Evolutionary conservation across 306 rosid genomes (phyloP), one percentile per base, ranked within the genome.

Genomic region (Canavalia gladiata): DNA sequence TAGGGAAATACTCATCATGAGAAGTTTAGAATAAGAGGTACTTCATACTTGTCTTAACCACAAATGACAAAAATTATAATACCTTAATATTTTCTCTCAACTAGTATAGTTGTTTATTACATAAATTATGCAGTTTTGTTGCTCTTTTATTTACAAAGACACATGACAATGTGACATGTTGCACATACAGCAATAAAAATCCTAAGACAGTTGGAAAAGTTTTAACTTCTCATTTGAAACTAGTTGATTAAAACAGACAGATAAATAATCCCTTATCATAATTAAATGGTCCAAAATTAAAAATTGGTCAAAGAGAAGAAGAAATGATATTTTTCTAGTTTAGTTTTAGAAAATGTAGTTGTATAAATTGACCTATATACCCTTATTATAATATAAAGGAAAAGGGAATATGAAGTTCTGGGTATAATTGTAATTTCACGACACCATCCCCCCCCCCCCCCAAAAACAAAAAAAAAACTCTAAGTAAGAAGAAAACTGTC

Each of bases 21-120:
- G 7, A 52, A 69, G 2, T 69, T 69, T 49, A 64, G 49, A 72
- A 52, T n/a, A n/a, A 8, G n/a, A n/a, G n/a, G 47, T 51, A 71
- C 41, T 70, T 13, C n/a, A 8, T 1, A 7, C 47, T 47, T 33
- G 65, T 13, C 62, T 8, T 34, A 33, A 31, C n/a, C 10, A 41
- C 11, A 68, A 10, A 30, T 10, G n/a, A 68, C 57, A 68, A 4
- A 68, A 47, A 49, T 46, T 7, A 30, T 30, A 45, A 29, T 68
- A 47, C 39, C 58, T 47, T 30, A 68, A 57, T 29, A 57, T 28
- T 29, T 57, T 28, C 37, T 57, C 63, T 57, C 34, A 29, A 12
- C 8, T n/a, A 57, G 5, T 29, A 58, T 58, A 58, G 65, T 8
- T 58, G 6, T 35, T 29, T 58, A 39, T 29, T 37, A 6, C 41